These are phyloP conservation scores for Paramecium sexaurelia DNA, from an alignment of 73 alveolate species.

Conservation along the genomic window DNA sequence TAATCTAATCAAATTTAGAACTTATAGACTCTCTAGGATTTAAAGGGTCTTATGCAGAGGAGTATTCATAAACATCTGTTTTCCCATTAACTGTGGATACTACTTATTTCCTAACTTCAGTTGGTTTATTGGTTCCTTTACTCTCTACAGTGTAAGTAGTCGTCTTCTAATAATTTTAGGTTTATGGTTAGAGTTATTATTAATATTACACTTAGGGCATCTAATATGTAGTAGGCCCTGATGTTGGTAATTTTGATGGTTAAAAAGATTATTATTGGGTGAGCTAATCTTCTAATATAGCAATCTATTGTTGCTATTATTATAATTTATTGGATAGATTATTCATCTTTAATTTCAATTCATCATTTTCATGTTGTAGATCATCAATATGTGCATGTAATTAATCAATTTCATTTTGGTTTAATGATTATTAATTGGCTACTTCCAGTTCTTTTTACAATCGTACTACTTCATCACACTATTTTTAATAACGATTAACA, in stretches of 20 bases:
- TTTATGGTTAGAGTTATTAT: background rate
- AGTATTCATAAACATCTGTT: background rate
- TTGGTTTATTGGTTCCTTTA: background rate
- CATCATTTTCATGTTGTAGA: slow-evolving; percentile 4
- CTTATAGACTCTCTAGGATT: background rate
- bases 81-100: background rate
- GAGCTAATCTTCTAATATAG: background rate
- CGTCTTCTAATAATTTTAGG: background rate
- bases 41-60: background rate
- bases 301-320: background rate
- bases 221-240: background rate
- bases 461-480: slow-evolving; percentile 25
- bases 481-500: slow-evolving; percentile 15
- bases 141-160: background rate
- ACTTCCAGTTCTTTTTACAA: background rate
- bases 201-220: slow-evolving; percentile 2
- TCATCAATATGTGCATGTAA: background rate
- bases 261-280: background rate
- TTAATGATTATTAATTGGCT: background rate
- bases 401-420: background rate
- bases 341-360: background rate
- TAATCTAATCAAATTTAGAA: background rate
- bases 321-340: background rate
- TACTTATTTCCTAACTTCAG: slow-evolving; percentile 1
- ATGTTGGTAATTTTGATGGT: background rate